Base-by-base conservation (phyloP, 306 rosid species). In the Cajanus cajan region DNA sequence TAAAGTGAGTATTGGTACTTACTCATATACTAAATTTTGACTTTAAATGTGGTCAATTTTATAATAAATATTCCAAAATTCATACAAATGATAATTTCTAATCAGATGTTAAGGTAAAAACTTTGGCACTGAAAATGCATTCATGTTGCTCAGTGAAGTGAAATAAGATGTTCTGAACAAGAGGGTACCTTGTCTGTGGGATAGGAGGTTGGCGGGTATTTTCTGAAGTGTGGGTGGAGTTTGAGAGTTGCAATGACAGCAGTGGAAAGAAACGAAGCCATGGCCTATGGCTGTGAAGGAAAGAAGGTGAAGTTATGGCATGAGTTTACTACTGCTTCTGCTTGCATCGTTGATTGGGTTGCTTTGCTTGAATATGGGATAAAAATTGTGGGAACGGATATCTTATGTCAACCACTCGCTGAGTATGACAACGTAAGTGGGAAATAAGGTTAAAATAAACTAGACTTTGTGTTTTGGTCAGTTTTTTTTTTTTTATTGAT, bases 241-340 rank as follows among this genome's bases (percentile, higher is more conserved):
- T 87, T 87, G 79, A 81, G 90, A 82, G 88, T 72, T 73, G 90
- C 87, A 76, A 67, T 76, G 67, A 88, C 76, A 19, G 93, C 75
- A 61, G 83, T 66, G 37, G 94, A 94, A 82, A 91, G 88, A 64
- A 90, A 31, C 69, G 96, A 90, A 85, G 92, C 88, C 97, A 92
- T 94, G 67, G 34, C 3, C 7, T 80, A 65, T 68, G 58, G 33
- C 4, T 73, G 65, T 73, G 80, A 41, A 54, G 28, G 82, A 80
- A 78, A 75, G 61, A 31, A 64, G 10, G 34, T 50, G 68, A 33
- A 40, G 70, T 36, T 44, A 45, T 72, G 37, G 71, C 45, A 66
- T 44, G 83, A 78, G 22, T 19, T 58, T 13, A 6, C 18, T 16
- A 15, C 0, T 7, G 15, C 0, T 24, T 1, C n/a, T 51, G 24